phyloP scores from a whole-genome alignment of 371 early-diverging fungal species.

The Apophysomyces trapeziformis region DNA sequence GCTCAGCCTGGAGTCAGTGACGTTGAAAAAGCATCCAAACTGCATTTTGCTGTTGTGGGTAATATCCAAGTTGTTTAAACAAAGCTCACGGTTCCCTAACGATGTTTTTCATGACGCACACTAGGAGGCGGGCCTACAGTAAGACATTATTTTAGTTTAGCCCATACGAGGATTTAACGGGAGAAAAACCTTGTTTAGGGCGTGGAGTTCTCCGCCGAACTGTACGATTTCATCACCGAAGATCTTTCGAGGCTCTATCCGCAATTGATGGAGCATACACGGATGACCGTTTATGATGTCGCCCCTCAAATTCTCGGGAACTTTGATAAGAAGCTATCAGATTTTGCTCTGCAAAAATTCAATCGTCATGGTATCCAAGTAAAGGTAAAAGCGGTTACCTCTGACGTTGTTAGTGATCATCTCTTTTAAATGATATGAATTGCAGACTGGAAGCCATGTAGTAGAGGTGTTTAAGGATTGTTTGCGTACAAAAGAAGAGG shows the following conservation, averaged over 20 bases:
- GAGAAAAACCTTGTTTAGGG: constrained; percentile 35
- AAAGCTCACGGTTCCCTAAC: background rate
- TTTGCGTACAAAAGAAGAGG: constrained; percentile 51
- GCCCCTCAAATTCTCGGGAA: constrained; percentile 71
- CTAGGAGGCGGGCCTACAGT: constrained; percentile 6
- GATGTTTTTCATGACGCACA: background rate
- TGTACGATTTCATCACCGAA: constrained; percentile 80
- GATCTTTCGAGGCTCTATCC: constrained; percentile 74
- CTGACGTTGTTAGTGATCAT: background rate
- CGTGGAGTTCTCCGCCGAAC: constrained; percentile 75
- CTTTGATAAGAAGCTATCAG: constrained; percentile 70
- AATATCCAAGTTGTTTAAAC: background rate
- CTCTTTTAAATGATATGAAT: background rate
- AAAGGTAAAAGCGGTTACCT: constrained; percentile 18
- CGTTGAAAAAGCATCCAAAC: constrained; percentile 70
- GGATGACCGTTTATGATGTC: constrained; percentile 75
- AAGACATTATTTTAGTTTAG: background rate
- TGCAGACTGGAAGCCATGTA: constrained; percentile 41
- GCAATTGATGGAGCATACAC: constrained; percentile 59
- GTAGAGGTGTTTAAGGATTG: constrained; percentile 48
- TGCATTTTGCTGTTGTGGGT: constrained; percentile 87
- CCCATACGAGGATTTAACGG: too few relatives aligned
- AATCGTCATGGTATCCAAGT: constrained; percentile 70
- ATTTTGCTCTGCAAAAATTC: constrained; percentile 73
- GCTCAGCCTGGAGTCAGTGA: constrained; percentile 64